These are phyloP conservation scores for Nothophytophthora sp. DNA, from an alignment of 352 stramenopile species.

Conservation along the genomic window DNA sequence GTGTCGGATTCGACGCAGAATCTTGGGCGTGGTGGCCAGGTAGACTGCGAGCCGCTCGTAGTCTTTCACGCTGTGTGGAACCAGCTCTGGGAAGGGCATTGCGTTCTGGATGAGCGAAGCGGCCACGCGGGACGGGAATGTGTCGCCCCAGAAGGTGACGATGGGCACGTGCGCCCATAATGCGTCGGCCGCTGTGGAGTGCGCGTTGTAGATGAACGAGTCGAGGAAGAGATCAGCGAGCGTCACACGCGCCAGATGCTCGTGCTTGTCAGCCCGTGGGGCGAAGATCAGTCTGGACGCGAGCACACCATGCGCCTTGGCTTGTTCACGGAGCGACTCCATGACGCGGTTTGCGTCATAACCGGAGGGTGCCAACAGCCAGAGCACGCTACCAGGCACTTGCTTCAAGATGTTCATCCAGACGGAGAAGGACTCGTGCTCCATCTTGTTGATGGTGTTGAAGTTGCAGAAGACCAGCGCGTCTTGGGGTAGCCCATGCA, in stretches of 20 bases:
- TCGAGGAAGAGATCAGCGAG: slow-evolving; percentile 94
- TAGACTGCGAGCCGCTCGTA: slow-evolving; percentile 68
- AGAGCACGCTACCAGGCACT: slow-evolving; percentile 85
- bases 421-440: slow-evolving; percentile 80
- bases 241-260: slow-evolving; percentile 82
- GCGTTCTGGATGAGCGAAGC: slow-evolving; percentile 52
- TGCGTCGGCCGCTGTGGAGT: slow-evolving; percentile 93
- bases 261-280: slow-evolving; percentile 45
- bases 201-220: slow-evolving; percentile 95
- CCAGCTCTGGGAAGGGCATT: slow-evolving; percentile 31
- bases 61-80: slow-evolving; percentile 59
- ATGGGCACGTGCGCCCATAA: slow-evolving; percentile 90
- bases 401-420: slow-evolving; percentile 91
- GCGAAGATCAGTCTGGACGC: slow-evolving; percentile 73
- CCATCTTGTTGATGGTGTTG: slow-evolving; percentile 95
- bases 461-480: slow-evolving; percentile 90
- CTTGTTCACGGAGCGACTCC: slow-evolving; percentile 48
- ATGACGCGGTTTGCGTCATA: slow-evolving; percentile 15
- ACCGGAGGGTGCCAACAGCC: slow-evolving; percentile 66
- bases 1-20: slow-evolving; percentile 28
- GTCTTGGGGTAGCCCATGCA: slow-evolving; percentile 30
- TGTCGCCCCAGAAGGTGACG: slow-evolving; percentile 82
- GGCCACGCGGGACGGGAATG: slow-evolving; percentile 75
- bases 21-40: slow-evolving; percentile 26
- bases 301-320: slow-evolving; percentile 62